Conservation (phyloP, 1,284 basidiomycete genomes). For the Cutaneotrichosporon arboriforme region DNA sequence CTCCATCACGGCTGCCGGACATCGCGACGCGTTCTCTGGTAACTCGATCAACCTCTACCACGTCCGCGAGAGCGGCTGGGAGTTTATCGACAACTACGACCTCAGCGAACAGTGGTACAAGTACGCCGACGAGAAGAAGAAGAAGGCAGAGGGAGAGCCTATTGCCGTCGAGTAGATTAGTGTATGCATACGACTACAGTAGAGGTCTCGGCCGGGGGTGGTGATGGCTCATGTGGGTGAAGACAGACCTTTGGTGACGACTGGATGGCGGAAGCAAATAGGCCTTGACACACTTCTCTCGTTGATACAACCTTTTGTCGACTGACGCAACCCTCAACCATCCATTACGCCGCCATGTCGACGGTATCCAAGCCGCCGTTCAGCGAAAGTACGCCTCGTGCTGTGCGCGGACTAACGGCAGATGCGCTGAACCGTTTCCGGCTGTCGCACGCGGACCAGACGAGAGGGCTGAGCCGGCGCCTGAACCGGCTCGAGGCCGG, state of each 20-base stretch:
- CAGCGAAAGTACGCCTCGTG: constrained; percentile 27
- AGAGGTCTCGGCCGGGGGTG: too few relatives aligned
- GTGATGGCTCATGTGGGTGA: too few relatives aligned
- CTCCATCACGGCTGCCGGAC: constrained; percentile 95
- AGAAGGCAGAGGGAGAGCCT: constrained; percentile 23
- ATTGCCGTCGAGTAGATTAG: constrained; percentile 40
- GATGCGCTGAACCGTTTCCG: constrained; percentile 41
- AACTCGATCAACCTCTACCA: constrained; percentile 96
- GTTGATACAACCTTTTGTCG: too few relatives aligned
- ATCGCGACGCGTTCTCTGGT: constrained; percentile 96
- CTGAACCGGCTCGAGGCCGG: constrained; percentile 23
- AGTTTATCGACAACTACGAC: constrained; percentile 63
- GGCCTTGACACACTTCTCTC: too few relatives aligned
- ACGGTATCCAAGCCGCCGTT: not conserved
- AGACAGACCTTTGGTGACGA: too few relatives aligned
- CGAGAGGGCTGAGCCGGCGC: constrained; percentile 31
- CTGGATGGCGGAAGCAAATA: constrained; percentile 14
- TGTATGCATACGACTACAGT: constrained; percentile 18
- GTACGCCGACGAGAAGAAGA: constrained; percentile 48
- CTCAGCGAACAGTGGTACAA: constrained; percentile 49
- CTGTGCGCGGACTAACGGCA: constrained; percentile 19
- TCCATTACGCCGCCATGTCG: not conserved
- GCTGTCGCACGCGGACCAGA: constrained; percentile 35
- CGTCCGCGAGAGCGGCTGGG: constrained; percentile 89
- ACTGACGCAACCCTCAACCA: not conserved